Base-by-base conservation (phyloP, 2,329 filamentous ascomycete species). In the Pseudocercospora crystallina region DNA sequence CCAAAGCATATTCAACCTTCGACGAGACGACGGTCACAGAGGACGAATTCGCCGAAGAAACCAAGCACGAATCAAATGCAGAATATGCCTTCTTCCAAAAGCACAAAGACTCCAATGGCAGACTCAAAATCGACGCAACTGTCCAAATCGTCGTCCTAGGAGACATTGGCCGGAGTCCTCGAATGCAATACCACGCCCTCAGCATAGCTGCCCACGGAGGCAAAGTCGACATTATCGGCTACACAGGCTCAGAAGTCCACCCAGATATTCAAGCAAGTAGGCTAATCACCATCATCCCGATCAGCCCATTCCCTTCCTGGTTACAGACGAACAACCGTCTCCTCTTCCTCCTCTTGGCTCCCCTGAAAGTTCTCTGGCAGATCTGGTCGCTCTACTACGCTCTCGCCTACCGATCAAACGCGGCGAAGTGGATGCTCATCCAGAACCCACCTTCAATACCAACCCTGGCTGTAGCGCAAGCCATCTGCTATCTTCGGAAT, bases 181-280 rank as follows among this genome's bases (percentile, higher is more conserved):
- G 94, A 49, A 99, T 99, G 92, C 91, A 97, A 67, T 97, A 99
- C 64, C 94, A 99, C 79, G 92, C 92, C 14, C 76, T 96, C 61
- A 97, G 92, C 68, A 84, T 97, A 64, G 89, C 90, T 35, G 87
- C 85, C 63, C 84, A 90, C 65, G 89, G 89, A 17, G 86, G 84
- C 5, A 79, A 80, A 31, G 92, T 96, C 14, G 85, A 92, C 67
- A 75, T 99, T 10, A 85, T 99, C 61, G 94, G 92, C 39, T 97
- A 96, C 68, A 78, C 86, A 67, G 94, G 96, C 67, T 94, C 90
- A 14, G 80, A 89, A 15, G 79, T 89, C 43, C 86, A 95, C 64
- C 88, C 91, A 1, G 87, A 89, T 41, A 80, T 99, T 43, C 71
- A 84, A 38, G 77, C 80, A 8, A 85, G 86, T 62, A 76, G 83